Conservation (phyloP, 192 early-diverging fungal genomes). For the Mortierella antarctica region DNA sequence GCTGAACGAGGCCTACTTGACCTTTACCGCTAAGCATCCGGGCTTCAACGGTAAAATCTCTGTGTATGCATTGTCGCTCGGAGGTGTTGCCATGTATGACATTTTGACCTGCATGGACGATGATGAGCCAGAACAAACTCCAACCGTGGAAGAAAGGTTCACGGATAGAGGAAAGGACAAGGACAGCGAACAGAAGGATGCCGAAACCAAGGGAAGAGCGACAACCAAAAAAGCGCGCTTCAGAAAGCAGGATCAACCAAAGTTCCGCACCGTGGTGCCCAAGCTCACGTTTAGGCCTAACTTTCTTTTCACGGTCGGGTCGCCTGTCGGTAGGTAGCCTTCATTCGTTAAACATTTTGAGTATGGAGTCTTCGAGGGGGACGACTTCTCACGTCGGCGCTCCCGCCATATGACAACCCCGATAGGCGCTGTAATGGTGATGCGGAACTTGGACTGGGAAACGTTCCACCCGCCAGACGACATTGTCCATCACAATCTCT, state of each 20-base stretch:
- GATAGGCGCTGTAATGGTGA: constrained; percentile 70
- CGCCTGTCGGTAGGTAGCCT: constrained; percentile 54
- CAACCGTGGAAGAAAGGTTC: constrained; percentile 3
- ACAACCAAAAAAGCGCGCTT: background rate
- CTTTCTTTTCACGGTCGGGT: constrained; percentile 62
- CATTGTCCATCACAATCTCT: constrained; percentile 75
- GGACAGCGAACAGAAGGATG: constrained; percentile 5
- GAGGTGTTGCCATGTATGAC: constrained; percentile 77
- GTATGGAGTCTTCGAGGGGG: background rate
- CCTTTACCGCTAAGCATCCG: constrained; percentile 67
- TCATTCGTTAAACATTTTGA: background rate
- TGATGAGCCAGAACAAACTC: constrained; percentile 26
- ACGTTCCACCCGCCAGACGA: constrained; percentile 63
- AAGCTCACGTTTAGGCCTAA: constrained; percentile 61
- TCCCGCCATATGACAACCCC: background rate
- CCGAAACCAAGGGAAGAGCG: background rate
- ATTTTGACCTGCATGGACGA: constrained; percentile 64
- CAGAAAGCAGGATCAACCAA: constrained; percentile 49
- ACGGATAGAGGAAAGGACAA: constrained; percentile 5
- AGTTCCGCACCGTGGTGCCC: constrained; percentile 25
- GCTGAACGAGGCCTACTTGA: constrained; percentile 64
- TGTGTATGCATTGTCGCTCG: constrained; percentile 75
- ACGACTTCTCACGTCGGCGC: background rate
- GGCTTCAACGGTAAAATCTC: constrained; percentile 69
- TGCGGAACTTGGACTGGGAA: constrained; percentile 65